Evolutionary conservation across 331 rosid species (phyloP).

Genomic region (Arachis monticola): DNA sequence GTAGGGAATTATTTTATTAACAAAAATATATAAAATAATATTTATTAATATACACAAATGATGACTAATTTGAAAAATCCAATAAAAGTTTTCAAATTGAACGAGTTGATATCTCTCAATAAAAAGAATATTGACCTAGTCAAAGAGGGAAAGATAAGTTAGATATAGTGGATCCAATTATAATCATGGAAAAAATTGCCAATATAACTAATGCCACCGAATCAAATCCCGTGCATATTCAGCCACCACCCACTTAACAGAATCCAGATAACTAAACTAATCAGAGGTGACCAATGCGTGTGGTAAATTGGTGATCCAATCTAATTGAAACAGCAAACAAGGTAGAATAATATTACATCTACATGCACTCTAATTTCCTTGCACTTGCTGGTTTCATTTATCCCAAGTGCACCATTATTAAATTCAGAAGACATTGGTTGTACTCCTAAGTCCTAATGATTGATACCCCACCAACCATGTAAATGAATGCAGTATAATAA

Average conservation of each 20-base stretch:
- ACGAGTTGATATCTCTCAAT: too few relatives aligned
- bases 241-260: background rate
- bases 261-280: background rate
- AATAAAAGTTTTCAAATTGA: too few relatives aligned
- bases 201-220: slow-evolving; percentile 10
- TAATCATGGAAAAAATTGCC: slow-evolving; percentile 26
- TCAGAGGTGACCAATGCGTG: background rate
- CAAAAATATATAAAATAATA: too few relatives aligned
- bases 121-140: background rate
- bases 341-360: background rate
- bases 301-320: background rate
- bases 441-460: background rate
- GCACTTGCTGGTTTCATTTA: background rate
- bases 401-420: background rate
- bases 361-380: too few relatives aligned
- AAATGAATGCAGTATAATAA: slow-evolving; percentile 4
- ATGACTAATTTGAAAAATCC: too few relatives aligned
- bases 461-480: background rate
- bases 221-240: slow-evolving; percentile 15
- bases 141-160: background rate
- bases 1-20: too few relatives aligned
- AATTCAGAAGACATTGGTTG: background rate
- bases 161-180: slow-evolving; percentile 2
- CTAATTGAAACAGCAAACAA: background rate
- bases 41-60: too few relatives aligned